Conservation (phyloP, 75 land plant species). For the Adiantum capillusveneris region DNA sequence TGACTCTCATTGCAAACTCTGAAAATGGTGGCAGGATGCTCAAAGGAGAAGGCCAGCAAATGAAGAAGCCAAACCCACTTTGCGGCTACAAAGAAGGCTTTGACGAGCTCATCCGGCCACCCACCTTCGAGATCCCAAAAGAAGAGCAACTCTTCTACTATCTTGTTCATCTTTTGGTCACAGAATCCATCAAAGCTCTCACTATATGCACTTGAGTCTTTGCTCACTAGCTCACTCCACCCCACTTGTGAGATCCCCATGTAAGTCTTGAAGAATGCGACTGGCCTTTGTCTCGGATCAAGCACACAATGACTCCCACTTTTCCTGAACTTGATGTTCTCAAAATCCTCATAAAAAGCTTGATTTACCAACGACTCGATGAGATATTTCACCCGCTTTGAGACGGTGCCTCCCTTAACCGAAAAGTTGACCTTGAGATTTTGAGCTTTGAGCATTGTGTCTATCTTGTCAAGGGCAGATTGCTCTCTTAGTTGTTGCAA, state of each 20-base stretch:
- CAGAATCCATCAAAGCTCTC: conserved; percentile 77
- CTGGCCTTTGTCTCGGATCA: conserved; percentile 49
- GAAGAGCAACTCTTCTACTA: conserved; percentile 25
- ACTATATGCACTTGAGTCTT: conserved; percentile 70
- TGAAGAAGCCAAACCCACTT: conserved; percentile 91
- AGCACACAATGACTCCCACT: conserved; percentile 51
- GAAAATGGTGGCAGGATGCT: conserved; percentile 49
- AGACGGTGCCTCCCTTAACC: conserved; percentile 6
- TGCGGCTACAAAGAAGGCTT: conserved; percentile 67
- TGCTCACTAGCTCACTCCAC: conserved; percentile 69
- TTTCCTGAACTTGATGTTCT: conserved; percentile 66
- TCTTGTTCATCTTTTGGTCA: conserved; percentile 70
- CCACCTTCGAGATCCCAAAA: conserved; percentile 42
- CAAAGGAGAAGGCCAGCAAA: conserved; percentile 71
- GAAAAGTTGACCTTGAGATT: conserved; percentile 35
- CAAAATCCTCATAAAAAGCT: conserved; percentile 67
- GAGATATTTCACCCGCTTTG: conserved; percentile 48
- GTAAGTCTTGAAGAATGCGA: conserved; percentile 44
- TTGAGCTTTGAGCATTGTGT: conserved; percentile 48
- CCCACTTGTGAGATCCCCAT: conserved; percentile 54
- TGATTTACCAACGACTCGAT: conserved; percentile 79
- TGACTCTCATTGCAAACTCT: conserved; percentile 51
- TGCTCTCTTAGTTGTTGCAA: conserved; percentile 49
- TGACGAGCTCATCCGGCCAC: conserved; percentile 60
- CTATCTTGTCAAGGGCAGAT: conserved; percentile 42